Evolutionary conservation across 768 basidiomycete species (phyloP).

Genomic region (Clitopilus passeckerianus): DNA sequence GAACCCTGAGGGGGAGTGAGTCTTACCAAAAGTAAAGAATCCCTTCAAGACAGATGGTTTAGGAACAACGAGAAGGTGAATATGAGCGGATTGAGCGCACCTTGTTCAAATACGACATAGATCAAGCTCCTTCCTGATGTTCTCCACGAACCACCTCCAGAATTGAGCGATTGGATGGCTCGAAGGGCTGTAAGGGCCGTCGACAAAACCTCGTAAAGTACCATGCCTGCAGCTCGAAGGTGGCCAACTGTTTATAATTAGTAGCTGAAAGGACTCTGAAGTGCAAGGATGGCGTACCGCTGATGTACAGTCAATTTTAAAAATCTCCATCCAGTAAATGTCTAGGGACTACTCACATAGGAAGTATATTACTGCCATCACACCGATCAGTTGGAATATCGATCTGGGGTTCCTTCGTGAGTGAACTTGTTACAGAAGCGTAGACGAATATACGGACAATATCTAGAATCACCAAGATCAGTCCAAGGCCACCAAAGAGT

Average conservation of each 20-base stretch:
- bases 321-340: too few species aligned
- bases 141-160: background rate
- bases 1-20: background rate
- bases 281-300: background rate
- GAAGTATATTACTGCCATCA: background rate
- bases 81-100: background rate
- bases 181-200: background rate
- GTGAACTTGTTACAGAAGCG: background rate
- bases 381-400: background rate
- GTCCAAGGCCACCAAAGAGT: constrained; percentile 11
- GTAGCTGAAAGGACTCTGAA: background rate
- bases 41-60: background rate
- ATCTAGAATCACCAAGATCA: constrained; percentile 10
- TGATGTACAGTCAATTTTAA: background rate
- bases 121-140: background rate
- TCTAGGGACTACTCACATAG: background rate
- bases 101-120: constrained; percentile 1
- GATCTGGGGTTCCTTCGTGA: background rate
- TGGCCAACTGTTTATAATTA: background rate
- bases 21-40: background rate
- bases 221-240: background rate
- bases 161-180: background rate
- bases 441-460: background rate
- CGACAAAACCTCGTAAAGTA: background rate
- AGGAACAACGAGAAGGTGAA: background rate